Conservation (phyloP, 805 yeast species). For the Yarrowia bubula region DNA sequence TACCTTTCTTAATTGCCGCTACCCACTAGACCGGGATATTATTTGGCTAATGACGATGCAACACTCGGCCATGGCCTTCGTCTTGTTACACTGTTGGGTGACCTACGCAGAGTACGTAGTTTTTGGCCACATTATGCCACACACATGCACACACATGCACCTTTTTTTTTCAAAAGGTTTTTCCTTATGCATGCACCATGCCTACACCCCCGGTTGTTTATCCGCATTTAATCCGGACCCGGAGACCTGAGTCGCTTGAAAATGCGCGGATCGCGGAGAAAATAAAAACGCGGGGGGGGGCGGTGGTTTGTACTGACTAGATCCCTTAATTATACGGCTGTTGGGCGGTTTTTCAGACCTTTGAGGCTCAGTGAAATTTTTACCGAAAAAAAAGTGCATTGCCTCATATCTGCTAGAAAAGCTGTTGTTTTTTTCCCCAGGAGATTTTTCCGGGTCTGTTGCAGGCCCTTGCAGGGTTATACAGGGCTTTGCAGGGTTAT, state of each 20-base stretch:
- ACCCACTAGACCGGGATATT: not conserved
- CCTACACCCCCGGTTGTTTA: conserved; percentile 14
- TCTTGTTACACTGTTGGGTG: too few species aligned
- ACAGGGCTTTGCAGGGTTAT: not conserved
- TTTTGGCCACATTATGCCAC: not conserved
- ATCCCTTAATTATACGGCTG: too few species aligned
- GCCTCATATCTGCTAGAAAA: not conserved
- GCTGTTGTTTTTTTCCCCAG: not conserved
- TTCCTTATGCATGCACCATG: not conserved
- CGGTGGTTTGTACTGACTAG: too few species aligned
- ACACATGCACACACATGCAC: not conserved
- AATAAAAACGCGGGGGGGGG: not conserved
- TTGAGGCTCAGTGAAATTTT: too few species aligned
- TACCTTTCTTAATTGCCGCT: not conserved
- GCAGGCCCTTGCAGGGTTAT: not conserved
- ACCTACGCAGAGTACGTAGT: too few species aligned
- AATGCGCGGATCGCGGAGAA: not conserved
- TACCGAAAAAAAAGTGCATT: not conserved
- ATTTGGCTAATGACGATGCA: not conserved
- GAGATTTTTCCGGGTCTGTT: not conserved
- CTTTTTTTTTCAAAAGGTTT: not conserved
- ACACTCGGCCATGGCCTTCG: too few species aligned
- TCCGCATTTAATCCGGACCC: conserved; percentile 20
- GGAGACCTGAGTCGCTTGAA: conserved; percentile 1
- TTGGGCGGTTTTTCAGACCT: too few species aligned